Evolutionary conservation across 2,329 filamentous ascomycete genomes (phyloP), one percentile per base, ranked within the genome.

Genomic region (Zymoseptoria crescenta): DNA sequence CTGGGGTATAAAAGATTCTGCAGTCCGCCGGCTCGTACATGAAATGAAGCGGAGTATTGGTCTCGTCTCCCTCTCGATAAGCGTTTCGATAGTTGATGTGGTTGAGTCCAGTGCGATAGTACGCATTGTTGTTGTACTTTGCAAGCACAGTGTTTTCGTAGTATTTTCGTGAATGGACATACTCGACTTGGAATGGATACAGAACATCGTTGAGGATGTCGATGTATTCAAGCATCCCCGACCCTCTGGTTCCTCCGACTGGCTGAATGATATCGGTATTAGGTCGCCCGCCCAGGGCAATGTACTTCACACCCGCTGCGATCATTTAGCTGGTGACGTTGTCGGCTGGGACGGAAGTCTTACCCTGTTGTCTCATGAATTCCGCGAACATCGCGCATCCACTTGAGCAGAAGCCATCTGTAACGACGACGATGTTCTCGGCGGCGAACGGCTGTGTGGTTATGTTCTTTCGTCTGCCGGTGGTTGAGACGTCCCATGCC

Each of bases 381-480:
- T 79, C 76, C n/a, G 70, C 68, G 60, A 75, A 76, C 59, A 79
- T 75, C 49, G 75, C 74, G 67, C 77, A 79, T n/a, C 76, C 78
- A 0, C 72, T 75, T 1, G 75, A 74, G 65, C 77, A 79, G 71
- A 75, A 75, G 58, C 76, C 76, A 56, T 79, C 77, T 45, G 69
- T 70, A 0, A 74, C 74, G 19, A 86, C 71, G 49, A 85, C 74
- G 51, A 86, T 79, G 67, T 86, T 79, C 59, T 85, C 80, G 2
- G 82, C 74, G 1, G 74, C 75, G 68, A 86, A 86, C 1, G 82
- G 83, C 62, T 78, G 65, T 2, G 54, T 74, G 0, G 77, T 74
- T 50, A 79, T 75, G 65, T 80, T 79, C 19, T 73, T 67, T 13
- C 76, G 75, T 62, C 74, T 75, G 54, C 77, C 72, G n/a, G n/a